Base-by-base conservation (phyloP, 257 asterid genomes). In the Cruciata laevipes region DNA sequence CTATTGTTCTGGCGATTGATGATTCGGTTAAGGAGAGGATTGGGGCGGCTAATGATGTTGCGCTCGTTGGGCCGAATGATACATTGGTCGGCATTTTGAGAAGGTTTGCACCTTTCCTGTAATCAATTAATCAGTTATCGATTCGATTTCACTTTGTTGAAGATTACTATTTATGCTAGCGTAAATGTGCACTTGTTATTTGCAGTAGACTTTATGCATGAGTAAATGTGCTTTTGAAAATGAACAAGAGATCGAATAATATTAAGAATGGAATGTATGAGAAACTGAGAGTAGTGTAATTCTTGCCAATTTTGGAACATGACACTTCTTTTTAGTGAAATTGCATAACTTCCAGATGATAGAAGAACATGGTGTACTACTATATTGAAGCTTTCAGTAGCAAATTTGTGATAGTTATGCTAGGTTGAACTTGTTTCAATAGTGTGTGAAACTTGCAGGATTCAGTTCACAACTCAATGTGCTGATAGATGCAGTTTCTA, bases 1-100 rank as follows among this genome's bases (percentile, higher is more conserved):
- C 96, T 21, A 86, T 90, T 77, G 95, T 88, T 5, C 72, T 90
- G 83, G 87, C 95, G 12, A 82, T 90, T 74, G 89, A 84, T 60
- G 92, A 88, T 74, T 82, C 55, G 74, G 75, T 24, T 67, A 90
- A 88, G 80, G 87, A 73, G 55, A 60, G 33, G 52, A 80, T 86
- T 72, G 90, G 87, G 69, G 75, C 56, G 30, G 81, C 75, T 10
- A 31, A 11, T 32, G 76, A 78, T 69, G 87, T 90, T 70, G 90
- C 95, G 23, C 76, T 90, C 69, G 56, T 82, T 31, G 87, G 83
- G 18, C 89, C 90, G 23, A 66, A 76, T 77, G 92, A 73, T 55
- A 80, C 79, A 71, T 72, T 88, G 74, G 78, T 86, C 68, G 96
- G 65, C 68, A 80, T 79, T 85, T 89, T 90, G 61, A 81, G 81